Base-by-base conservation (phyloP, 306 rosid genomes). In the Pyrus pyrifolia region DNA sequence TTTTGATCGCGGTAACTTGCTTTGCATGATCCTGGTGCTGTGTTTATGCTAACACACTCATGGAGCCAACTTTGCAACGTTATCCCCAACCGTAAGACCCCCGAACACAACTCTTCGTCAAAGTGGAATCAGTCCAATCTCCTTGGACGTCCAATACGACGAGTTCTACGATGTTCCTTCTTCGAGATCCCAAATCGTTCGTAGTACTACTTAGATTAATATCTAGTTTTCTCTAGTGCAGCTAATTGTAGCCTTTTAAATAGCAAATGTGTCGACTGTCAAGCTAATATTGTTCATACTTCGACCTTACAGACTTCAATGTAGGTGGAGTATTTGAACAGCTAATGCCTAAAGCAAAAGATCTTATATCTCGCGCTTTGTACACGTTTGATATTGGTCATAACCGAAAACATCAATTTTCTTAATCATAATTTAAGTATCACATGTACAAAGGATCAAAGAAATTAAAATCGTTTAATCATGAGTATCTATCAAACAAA, bases 11-110 rank as follows among this genome's bases (percentile, higher is more conserved):
- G 27, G 2, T 25, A 25, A 25, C 27, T 25, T 25, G 27, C 27
- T 25, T 25, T 25, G 27, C 27, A 25, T 25, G 27, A 25, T 25
- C 27, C 27, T 25, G 27, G 27, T 25, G 27, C 27, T 25, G 27
- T 25, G 27, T 25, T 25, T 25, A 25, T 25, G 27, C 27, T 25
- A 25, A 25, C 27, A 25, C 77, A 82, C 65, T 8, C 81, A 80
- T 21, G 96, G 93, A 21, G 96, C 88, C 19, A 93, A 93, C 70
- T 93, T 93, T 14, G 96, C 94, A 2, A 93, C 94, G 0, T 91
- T 91, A 2, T 91, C 92, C 7, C 89, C 96, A 25, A 90, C 91
- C 33, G 30, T 93, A 11, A 84, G 92, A 66, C 89, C 90, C 30
- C 94, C 85, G 18, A 90, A 93, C 73, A 80, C 81, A 23, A 89